Evolutionary conservation across 352 stramenopile genomes (phyloP), one percentile per base, ranked within the genome.

Genomic region (Globisporangium radiosum): DNA sequence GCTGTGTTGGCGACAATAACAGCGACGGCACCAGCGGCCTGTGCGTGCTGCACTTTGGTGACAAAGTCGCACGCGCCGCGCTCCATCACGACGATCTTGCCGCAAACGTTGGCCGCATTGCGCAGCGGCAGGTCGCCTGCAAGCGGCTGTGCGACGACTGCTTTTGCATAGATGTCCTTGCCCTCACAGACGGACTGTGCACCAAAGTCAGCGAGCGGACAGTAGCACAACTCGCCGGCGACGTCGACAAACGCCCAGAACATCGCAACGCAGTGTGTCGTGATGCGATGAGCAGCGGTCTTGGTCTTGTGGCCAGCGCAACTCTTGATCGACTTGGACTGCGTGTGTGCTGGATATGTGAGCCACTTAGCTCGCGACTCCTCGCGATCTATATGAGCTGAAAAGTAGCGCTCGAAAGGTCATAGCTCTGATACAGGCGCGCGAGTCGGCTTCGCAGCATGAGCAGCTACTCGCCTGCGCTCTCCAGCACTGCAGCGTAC

Each of bases 51-150:
- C 45, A 78, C 75, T 60, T 94, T 94, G 38, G 74, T 78, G n/a
- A 91, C 67, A 64, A 92, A 94, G 69, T 92, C 77, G 64, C 81
- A 94, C 37, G 68, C 57, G 8, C 84, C 84, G 1, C 84, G 76
- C 52, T 91, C 71, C 11, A 91, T 68, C 14, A 91, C 60, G 14
- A 77, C 74, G 56, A 92, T 77, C 57, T 86, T 85, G n/a, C 69
- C 81, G 4, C 11, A 52, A 5, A 79, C 60, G 7, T 77, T 60
- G 6, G 54, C 54, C 19, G 72, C 74, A 56, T 91, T 90, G 58
- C 70, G 70, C 36, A 93, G 62, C 14, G 76, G 56, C 0, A 73
- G 57, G 25, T 81, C 72, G 0, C 59, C 81, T 0, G 77, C 84
- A 57, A 89, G 69, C 1, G 81, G 81, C 56, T 88, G 76, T 0